A percentile compares a stretch with the other conserved stretches of the same genome.
These are phyloP conservation scores for Talaromyces sp. DNA, from an alignment of 2,329 filamentous ascomycete species.

Conservation along the genomic window DNA sequence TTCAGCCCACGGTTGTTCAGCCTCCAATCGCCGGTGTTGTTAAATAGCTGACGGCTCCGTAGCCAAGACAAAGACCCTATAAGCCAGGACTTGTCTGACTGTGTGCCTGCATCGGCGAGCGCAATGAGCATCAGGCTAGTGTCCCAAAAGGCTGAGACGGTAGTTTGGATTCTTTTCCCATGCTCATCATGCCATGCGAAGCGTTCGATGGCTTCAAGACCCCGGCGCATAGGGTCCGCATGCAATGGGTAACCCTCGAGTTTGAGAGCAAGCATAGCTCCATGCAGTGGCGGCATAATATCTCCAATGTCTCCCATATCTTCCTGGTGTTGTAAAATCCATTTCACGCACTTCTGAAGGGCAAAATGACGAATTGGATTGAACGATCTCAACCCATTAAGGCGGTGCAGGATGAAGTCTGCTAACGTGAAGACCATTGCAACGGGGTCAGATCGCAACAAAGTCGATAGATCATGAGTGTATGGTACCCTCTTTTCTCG, in stretches of 20 bases:
- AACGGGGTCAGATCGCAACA: neutral
- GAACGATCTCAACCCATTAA: neutral
- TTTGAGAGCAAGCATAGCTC: neutral
- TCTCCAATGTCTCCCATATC: neutral
- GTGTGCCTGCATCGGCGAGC: conserved; percentile 22
- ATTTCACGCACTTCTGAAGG: neutral
- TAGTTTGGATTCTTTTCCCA: conserved; percentile 32
- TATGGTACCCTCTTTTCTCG: conserved; percentile 26
- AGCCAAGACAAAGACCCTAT: neutral
- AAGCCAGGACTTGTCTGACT: neutral
- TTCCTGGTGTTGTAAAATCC: conserved; percentile 4
- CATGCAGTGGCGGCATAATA: neutral
- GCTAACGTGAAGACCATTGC: neutral
- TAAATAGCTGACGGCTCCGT: neutral
- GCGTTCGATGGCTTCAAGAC: conserved; percentile 30
- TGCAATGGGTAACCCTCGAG: conserved; percentile 9
- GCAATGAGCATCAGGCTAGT: conserved; percentile 35
- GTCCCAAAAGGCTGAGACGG: conserved; percentile 37
- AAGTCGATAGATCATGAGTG: neutral
- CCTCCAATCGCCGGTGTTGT: neutral
- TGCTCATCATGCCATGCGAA: conserved; percentile 28
- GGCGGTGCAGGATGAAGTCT: neutral
- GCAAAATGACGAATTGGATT: neutral
- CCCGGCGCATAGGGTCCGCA: conserved; percentile 24
- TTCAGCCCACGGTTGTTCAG: neutral